Conservation (phyloP, 257 asterid species). For the Ilex asprella region DNA sequence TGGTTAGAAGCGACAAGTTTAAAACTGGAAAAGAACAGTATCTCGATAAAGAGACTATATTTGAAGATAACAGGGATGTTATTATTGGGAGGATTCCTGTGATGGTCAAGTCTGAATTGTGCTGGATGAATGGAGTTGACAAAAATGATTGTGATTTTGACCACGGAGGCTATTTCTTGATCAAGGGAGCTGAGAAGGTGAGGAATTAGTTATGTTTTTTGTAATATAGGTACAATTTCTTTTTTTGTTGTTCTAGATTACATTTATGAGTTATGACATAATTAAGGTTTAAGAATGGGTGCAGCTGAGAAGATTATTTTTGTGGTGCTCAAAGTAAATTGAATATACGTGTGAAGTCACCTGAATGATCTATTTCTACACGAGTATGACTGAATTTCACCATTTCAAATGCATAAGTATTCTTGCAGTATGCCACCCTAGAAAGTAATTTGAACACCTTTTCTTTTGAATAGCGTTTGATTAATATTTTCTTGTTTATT, state of each 20-base stretch:
- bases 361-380: not conserved
- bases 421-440: too few species aligned
- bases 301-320: too few species aligned
- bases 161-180: constrained; percentile 81
- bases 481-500: too few species aligned
- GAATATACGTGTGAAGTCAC: not conserved
- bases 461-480: too few species aligned
- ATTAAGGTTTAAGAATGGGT: too few species aligned
- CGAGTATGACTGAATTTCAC: too few species aligned
- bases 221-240: too few species aligned
- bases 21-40: constrained; percentile 53
- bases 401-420: too few species aligned
- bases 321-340: too few species aligned
- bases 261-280: not conserved
- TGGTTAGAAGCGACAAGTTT: constrained; percentile 67
- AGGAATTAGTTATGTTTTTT: constrained; percentile 2
- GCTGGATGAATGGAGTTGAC: constrained; percentile 52
- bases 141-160: constrained; percentile 78
- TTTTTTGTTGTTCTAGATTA: not conserved
- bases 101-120: constrained; percentile 78
- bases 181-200: constrained; percentile 99
- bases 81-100: constrained; percentile 77
- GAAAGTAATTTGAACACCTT: too few species aligned
- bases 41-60: constrained; percentile 39
- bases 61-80: constrained; percentile 30